Conservation (phyloP, 2,329 filamentous ascomycete genomes). For the Diaporthe vaccinii region DNA sequence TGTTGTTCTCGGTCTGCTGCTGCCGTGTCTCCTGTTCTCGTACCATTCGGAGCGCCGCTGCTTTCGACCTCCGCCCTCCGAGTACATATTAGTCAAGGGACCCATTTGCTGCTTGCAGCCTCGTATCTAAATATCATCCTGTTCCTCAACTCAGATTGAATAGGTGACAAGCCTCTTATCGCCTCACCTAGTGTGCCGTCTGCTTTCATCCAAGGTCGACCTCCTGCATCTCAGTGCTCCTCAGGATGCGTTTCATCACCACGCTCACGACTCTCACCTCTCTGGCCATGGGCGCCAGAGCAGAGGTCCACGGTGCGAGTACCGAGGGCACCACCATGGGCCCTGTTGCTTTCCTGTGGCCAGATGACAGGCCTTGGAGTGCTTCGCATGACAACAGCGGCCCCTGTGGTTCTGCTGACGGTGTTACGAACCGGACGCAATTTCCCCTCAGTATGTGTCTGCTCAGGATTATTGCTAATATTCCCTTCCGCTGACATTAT, state of each 20-base stretch:
- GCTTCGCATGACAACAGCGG: conserved; percentile 63
- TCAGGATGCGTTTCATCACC: conserved; percentile 34
- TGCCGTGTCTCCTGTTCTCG: background rate
- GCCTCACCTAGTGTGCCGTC: no score
- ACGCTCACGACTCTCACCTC: conserved; percentile 2
- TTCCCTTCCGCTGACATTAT: background rate
- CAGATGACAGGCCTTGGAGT: conserved; percentile 63
- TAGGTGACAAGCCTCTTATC: background rate
- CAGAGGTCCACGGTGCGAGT: conserved; percentile 44
- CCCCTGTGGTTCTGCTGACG: conserved; percentile 63
- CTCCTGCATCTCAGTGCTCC: background rate
- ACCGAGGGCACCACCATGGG: conserved; percentile 59
- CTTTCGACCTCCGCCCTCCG: background rate
- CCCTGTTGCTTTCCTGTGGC: conserved; percentile 69
- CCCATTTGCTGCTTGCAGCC: background rate
- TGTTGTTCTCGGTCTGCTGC: background rate
- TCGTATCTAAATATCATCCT: background rate
- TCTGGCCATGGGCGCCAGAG: conserved; percentile 2
- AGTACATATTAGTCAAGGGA: conserved; percentile 1
- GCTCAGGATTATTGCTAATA: no score
- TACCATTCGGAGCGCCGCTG: background rate
- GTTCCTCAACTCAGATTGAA: no score
- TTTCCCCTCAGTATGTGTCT: conserved; percentile 62
- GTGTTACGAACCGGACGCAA: conserved; percentile 60
- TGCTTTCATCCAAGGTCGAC: background rate